Conservation (phyloP, 2,329 filamentous ascomycete species). For the Endothia cerciana region DNA sequence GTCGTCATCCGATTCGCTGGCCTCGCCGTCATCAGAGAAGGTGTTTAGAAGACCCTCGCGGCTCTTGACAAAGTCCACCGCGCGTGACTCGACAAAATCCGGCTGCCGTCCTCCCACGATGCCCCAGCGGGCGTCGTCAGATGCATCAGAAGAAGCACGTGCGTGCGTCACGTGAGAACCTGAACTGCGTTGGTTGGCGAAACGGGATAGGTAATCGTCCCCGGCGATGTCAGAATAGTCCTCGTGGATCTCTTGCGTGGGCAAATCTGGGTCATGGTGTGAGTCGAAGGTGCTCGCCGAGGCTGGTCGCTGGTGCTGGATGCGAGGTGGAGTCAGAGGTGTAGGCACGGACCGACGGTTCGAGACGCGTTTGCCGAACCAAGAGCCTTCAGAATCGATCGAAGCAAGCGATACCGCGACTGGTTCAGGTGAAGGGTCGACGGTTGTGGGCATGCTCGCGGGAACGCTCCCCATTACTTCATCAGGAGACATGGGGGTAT, state of each 20-base stretch:
- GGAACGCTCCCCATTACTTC: constrained; percentile 14
- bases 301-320: constrained; percentile 42
- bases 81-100: constrained; percentile 63
- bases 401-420: constrained; percentile 88
- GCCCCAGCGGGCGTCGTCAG: constrained; percentile 56
- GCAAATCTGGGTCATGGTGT: constrained; percentile 54
- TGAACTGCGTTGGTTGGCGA: constrained; percentile 41
- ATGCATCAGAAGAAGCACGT: constrained; percentile 63
- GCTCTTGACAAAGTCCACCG: constrained; percentile 53
- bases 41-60: constrained; percentile 55
- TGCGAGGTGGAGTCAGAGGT: constrained; percentile 37
- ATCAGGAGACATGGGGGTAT: constrained; percentile 29
- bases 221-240: constrained; percentile 66
- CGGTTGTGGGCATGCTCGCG: constrained; percentile 27
- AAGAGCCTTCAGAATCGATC: constrained; percentile 93
- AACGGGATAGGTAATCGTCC: constrained; percentile 73
- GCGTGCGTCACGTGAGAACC: constrained; percentile 38
- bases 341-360: constrained; percentile 44
- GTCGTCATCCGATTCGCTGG: constrained; percentile 30
- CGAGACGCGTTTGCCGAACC: constrained; percentile 62
- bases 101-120: constrained; percentile 51
- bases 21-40: constrained; percentile 42
- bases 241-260: constrained; percentile 52
- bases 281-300: constrained; percentile 34
- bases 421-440: constrained; percentile 57